Conservation (phyloP, 1,284 basidiomycete genomes). For the Apiotrichum veenhuisii region DNA sequence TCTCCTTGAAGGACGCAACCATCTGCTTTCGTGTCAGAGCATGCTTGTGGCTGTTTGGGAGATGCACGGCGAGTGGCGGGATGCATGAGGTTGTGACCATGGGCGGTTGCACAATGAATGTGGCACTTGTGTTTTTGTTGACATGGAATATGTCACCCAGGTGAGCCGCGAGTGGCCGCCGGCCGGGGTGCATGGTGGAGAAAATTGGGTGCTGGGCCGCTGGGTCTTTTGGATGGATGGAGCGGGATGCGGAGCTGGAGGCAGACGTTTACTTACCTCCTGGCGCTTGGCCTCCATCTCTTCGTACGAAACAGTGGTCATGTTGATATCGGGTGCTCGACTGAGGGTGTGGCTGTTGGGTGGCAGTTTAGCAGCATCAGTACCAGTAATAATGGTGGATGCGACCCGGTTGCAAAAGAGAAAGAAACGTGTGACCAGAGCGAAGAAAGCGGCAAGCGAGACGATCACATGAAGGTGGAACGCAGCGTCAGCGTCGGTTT, state of each 20-base stretch:
- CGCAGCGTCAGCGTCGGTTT: too few relatives aligned
- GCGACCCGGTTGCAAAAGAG: neutral
- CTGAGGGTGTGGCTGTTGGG: neutral
- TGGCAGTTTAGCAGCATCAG: neutral
- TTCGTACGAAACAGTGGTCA: slow-evolving; percentile 33
- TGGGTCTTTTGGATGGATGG: neutral
- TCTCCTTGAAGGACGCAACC: slow-evolving; percentile 46
- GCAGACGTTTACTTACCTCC: slow-evolving; percentile 42
- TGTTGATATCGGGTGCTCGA: slow-evolving; percentile 10
- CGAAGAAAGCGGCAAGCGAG: too few relatives aligned
- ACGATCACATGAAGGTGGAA: too few relatives aligned
- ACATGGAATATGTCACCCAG: neutral
- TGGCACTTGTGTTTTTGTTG: neutral
- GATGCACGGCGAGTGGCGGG: neutral
- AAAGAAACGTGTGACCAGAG: too few relatives aligned
- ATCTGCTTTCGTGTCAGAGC: slow-evolving; percentile 32
- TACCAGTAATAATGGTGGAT: neutral
- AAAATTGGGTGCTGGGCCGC: neutral
- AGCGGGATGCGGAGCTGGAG: neutral
- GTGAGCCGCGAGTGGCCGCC: neutral
- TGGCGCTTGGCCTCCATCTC: slow-evolving; percentile 49
- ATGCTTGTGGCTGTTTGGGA: neutral
- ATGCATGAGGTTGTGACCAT: neutral
- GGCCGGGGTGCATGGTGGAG: neutral
- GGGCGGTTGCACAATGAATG: neutral